These are phyloP conservation scores for Monilinia fructigena DNA, from an alignment of 2,329 filamentous ascomycete species.

Conservation along the genomic window DNA sequence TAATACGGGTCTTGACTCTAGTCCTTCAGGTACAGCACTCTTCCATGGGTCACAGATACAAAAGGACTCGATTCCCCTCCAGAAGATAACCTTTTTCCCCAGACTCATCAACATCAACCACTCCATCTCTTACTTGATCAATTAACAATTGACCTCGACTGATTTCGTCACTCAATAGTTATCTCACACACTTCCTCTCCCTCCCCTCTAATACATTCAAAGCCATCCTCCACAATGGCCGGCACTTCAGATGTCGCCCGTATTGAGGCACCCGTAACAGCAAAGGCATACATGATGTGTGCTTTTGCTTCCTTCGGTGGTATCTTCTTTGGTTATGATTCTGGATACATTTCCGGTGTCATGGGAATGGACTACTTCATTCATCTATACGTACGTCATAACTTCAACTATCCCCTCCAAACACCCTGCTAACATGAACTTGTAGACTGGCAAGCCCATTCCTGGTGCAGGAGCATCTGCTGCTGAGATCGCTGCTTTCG, in stretches of 20 bases:
- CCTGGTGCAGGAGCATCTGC: constrained; percentile 27
- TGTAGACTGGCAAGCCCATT: constrained; percentile 28
- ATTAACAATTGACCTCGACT: neutral
- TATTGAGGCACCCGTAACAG: constrained; percentile 67
- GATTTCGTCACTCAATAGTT: neutral
- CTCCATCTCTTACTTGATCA: neutral
- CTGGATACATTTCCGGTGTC: constrained; percentile 68
- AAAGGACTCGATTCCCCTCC: constrained; percentile 17
- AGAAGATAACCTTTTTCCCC: neutral
- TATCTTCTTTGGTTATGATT: constrained; percentile 63
- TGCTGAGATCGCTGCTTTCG: constrained; percentile 29
- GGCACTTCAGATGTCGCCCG: constrained; percentile 60
- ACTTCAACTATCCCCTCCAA: constrained; percentile 20
- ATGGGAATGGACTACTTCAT: constrained; percentile 48
- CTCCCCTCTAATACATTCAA: neutral
- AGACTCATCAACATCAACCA: neutral
- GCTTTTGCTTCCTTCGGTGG: constrained; percentile 70
- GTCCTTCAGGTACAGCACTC: neutral
- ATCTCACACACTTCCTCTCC: neutral
- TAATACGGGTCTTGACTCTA: neutral
- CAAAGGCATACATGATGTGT: constrained; percentile 68
- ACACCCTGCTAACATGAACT: neutral
- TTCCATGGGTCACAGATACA: constrained; percentile 13
- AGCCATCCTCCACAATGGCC: constrained; percentile 16
- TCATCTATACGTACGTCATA: constrained; percentile 30